Evolutionary conservation across 129 eudicot genomes (phyloP).

Genomic region (Centrapalus pauciflorus): DNA sequence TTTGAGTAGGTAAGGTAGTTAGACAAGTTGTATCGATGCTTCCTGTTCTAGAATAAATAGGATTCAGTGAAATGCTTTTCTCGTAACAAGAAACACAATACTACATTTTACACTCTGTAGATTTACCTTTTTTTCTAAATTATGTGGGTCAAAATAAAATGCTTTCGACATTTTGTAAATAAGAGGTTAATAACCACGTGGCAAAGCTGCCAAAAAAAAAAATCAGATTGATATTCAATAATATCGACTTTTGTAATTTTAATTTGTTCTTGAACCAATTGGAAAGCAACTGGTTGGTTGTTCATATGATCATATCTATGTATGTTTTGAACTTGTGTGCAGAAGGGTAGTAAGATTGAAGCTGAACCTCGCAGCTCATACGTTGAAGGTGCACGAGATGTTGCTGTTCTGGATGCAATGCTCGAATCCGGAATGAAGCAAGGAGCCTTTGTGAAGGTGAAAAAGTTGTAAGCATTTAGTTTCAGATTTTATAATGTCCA

Average conservation of each 20-base stretch:
- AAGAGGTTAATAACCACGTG: background rate
- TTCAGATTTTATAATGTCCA: background rate
- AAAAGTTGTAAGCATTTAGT: slow-evolving; percentile 29
- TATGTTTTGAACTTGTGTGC: slow-evolving; percentile 8
- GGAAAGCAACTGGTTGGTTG: background rate
- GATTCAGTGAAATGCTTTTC: no score
- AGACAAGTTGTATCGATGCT: no score
- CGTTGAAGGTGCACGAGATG: slow-evolving; percentile 88
- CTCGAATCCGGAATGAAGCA: slow-evolving; percentile 78
- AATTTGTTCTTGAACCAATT: background rate
- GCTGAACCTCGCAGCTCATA: slow-evolving; percentile 69
- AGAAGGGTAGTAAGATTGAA: slow-evolving; percentile 46
- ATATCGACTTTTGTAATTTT: no score
- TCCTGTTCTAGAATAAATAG: no score
- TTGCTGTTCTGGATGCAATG: slow-evolving; percentile 89
- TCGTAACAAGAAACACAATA: no score
- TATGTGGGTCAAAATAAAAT: background rate
- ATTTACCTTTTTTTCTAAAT: no score
- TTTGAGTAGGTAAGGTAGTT: no score
- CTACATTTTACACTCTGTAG: no score
- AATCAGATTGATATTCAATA: no score
- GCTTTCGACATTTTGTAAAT: background rate
- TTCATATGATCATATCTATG: background rate
- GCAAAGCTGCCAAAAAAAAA: background rate
- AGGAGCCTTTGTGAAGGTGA: slow-evolving; percentile 61